These are phyloP conservation scores for Magnolia changhungtana DNA, from an alignment of 164 flowering plant genomes.

Conservation along the genomic window DNA sequence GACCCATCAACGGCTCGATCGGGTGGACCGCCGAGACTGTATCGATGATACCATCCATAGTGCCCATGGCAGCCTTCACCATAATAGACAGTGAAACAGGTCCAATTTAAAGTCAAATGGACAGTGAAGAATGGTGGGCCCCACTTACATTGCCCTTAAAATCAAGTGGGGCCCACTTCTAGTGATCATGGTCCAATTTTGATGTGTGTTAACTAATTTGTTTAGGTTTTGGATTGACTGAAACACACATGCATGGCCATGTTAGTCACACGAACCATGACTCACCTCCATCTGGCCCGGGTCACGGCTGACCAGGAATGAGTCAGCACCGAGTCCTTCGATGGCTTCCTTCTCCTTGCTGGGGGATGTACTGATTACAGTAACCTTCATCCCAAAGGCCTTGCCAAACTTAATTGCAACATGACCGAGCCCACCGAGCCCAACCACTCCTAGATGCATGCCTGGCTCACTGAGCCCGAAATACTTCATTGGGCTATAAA, in stretches of 20 bases:
- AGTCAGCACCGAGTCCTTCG: slow-evolving; percentile 50
- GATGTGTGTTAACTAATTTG: too few relatives aligned
- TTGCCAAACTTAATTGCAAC: slow-evolving; percentile 54
- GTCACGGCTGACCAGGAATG: slow-evolving; percentile 52
- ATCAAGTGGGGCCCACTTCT: too few relatives aligned
- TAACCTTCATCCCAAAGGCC: slow-evolving; percentile 57
- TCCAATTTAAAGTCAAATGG: not conserved
- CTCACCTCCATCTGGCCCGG: slow-evolving; percentile 40
- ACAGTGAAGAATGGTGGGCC: too few relatives aligned
- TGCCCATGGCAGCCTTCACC: slow-evolving; percentile 32
- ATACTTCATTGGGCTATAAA: slow-evolving; percentile 43
- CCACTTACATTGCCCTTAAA: too few relatives aligned
- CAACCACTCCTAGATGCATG: slow-evolving; percentile 46
- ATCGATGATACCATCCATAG: slow-evolving; percentile 49
- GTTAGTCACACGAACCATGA: not conserved
- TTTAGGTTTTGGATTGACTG: too few relatives aligned
- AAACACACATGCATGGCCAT: not conserved
- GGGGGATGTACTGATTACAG: slow-evolving; percentile 67
- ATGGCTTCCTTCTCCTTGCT: slow-evolving; percentile 57
- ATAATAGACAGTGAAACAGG: too few relatives aligned
- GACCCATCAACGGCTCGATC: slow-evolving; percentile 28
- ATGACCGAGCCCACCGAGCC: slow-evolving; percentile 62
- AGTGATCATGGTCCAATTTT: too few relatives aligned
- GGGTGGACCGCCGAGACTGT: slow-evolving; percentile 41
- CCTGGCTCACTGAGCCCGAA: slow-evolving; percentile 40